Evolutionary conservation across 345 rosid species (phyloP).

Genomic region (Physaria fendleri): DNA sequence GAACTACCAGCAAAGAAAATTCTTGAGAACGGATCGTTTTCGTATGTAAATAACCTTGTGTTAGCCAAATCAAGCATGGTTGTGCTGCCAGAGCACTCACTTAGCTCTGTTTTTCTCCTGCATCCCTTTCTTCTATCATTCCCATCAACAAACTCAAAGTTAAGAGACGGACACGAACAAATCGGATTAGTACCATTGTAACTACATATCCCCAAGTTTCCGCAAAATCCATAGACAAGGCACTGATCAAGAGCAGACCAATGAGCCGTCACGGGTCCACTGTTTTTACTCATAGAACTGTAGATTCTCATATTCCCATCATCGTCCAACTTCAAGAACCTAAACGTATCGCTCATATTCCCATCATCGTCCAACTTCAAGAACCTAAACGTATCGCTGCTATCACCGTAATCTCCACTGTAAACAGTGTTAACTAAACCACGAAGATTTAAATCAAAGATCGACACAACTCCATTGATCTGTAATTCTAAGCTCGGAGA

Average conservation of each 20-base stretch:
- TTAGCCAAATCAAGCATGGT: slow-evolving; percentile 49
- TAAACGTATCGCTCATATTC: slow-evolving; percentile 37
- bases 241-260: slow-evolving; percentile 65
- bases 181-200: slow-evolving; percentile 38
- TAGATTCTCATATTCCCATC: slow-evolving; percentile 69
- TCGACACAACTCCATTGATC: slow-evolving; percentile 35
- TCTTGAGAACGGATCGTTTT: slow-evolving; percentile 25
- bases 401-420: slow-evolving; percentile 51
- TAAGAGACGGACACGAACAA: slow-evolving; percentile 56
- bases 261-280: slow-evolving; percentile 17
- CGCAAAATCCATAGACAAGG: slow-evolving; percentile 55
- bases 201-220: slow-evolving; percentile 53
- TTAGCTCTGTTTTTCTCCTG: slow-evolving; percentile 44
- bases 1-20: slow-evolving; percentile 30
- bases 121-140: slow-evolving; percentile 50
- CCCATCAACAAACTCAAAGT: slow-evolving; percentile 47
- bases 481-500: slow-evolving; percentile 39
- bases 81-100: slow-evolving; percentile 33
- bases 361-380: too few relatives aligned
- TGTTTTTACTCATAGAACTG: slow-evolving; percentile 25
- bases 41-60: slow-evolving; percentile 34
- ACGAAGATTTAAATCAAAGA: slow-evolving; percentile 28
- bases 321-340: slow-evolving; percentile 46
- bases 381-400: too few relatives aligned
- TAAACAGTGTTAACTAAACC: slow-evolving; percentile 28